Base-by-base conservation (phyloP, 306 rosid genomes). In the Cajanus cajan region DNA sequence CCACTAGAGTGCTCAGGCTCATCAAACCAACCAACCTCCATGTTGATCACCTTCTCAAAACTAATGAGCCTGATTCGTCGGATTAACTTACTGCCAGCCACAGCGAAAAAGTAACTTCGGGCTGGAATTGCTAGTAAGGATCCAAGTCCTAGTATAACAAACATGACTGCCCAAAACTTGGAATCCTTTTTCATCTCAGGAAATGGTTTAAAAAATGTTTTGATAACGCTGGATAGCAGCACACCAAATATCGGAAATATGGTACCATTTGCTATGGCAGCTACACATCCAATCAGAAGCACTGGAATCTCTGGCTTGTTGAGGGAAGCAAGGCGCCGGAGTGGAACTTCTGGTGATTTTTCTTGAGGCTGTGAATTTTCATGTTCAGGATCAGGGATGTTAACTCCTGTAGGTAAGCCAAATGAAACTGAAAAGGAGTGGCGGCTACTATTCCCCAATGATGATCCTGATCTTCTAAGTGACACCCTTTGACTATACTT, bases 11-110 rank as follows among this genome's bases (percentile, higher is more conserved):
- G 71, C 48, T 74, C 88, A 25, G 93, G 87, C 59, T 90, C 93
- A 86, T 92, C 94, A 44, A 92, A 92, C 97, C 97, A 92, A 37
- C 89, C 89, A 36, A 88, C 91, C 77, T 92, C 94, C 94, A 88
- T 92, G 76, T 81, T 78, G 65, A 90, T 86, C 73, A 87, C 91
- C 82, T 78, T 92, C 87, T 92, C 87, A 64, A 90, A 92, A 77
- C 94, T 90, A 74, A 90, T 72, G 14, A 80, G n/a, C 75, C 97
- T 88, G 52, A 88, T 88, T 40, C 94, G 91, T 83, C 87, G 80
- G 70, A 90, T 86, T 82, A 92, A 80, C 89, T 86, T 87, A 36
- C 70, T 65, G 4, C 94, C 97, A 22, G 94, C 94, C 13, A 92
- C 73, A 4, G 94, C 34, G 80, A 92, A 92, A 69, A 92, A 88